Base-by-base conservation (phyloP, 78 protist genomes). In the Emiliania huxleyi region DNA sequence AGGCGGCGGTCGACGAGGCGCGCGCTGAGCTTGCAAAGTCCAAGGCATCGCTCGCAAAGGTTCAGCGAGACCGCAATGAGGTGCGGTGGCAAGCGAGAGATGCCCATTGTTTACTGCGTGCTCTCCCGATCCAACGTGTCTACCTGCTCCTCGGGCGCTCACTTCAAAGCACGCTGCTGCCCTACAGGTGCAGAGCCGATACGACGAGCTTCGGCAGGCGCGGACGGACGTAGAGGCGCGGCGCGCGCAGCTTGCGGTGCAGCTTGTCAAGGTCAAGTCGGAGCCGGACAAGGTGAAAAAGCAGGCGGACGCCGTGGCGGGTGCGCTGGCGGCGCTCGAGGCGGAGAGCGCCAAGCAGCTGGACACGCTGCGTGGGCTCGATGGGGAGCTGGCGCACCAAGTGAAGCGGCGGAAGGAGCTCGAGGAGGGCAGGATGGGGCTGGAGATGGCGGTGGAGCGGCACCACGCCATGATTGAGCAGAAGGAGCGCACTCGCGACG, bases 271-370 rank as follows among this genome's bases (percentile, higher is more conserved):
- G 79, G 43, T 55, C 44, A 46, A 45, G 18, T 1, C 48, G 71
- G 91, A 87, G 77, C 79, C 77, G 5, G 91, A 87, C 42, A 87
- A 87, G 77, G 38, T 87, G 35, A 48, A 55, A 45, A 85, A 85
- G 90, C 90, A 85, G 69, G 91, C 91, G 23, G 79, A 55, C 79
- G 38, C 25, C 42, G 91, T 38, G 18, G 19, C 21, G 1, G 43
- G 62, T 52, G 62, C 62, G 62, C 15, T 52, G 62, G 15, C 29
- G 38, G 18, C 33, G 26, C 37, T 43, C 87, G 44, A 38, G 52
- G 8, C 33, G 37, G 52, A 79, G 33, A 29, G 1, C 19, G 44
- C 25, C 84, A 2, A 18, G 46, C 23, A 37, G 43, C 19, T 33
- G 46, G 18, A 73, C 44, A 12, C 12, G 49, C 4, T 77, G 12